Percentiles rank a stretch among this genome's conserved stretches.
phyloP scores from a whole-genome alignment of 2,329 filamentous ascomycete genomes.

The Penicillium vulpinum region DNA sequence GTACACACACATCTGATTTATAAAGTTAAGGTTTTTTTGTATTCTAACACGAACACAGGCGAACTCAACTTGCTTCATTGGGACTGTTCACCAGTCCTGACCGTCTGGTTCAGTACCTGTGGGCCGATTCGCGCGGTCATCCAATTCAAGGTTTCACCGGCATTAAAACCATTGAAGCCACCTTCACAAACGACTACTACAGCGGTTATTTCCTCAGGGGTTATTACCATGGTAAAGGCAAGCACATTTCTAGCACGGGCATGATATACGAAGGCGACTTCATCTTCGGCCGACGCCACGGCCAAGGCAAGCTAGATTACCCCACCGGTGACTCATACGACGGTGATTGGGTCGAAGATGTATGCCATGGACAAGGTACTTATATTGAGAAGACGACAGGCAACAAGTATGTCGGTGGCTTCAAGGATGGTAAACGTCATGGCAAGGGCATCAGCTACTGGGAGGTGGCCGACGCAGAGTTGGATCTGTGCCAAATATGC shows the following conservation, averaged over 20 bases:
- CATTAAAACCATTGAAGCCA: constrained; percentile 51
- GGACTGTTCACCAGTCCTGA: constrained; percentile 42
- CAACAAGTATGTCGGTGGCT: constrained; percentile 63
- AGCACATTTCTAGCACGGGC: constrained; percentile 54
- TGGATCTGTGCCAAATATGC: constrained; percentile 62
- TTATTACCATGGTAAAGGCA: constrained; percentile 56
- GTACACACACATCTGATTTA: constrained; percentile 13
- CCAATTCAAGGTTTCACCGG: constrained; percentile 48
- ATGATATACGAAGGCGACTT: constrained; percentile 59
- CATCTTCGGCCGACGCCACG: constrained; percentile 54
- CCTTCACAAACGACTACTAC: constrained; percentile 59
- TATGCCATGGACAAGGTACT: constrained; percentile 57
- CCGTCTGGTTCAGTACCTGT: constrained; percentile 46
- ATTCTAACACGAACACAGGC: constrained; percentile 23
- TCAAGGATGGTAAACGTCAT: constrained; percentile 60
- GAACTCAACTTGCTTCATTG: constrained; percentile 32
- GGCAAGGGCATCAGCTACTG: constrained; percentile 64
- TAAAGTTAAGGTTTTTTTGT: neutral
- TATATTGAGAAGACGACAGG: constrained; percentile 58
- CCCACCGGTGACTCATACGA: constrained; percentile 53
- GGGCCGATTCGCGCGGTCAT: constrained; percentile 47
- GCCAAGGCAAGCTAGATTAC: constrained; percentile 59
- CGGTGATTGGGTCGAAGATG: constrained; percentile 48
- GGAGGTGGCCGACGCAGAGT: constrained; percentile 62
- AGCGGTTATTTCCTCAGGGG: constrained; percentile 53